Percentiles rank a stretch among this genome's conserved stretches.
Evolutionary conservation across 2,329 filamentous ascomycete genomes (phyloP).

Genomic region (Trichophyton schoenleinii): DNA sequence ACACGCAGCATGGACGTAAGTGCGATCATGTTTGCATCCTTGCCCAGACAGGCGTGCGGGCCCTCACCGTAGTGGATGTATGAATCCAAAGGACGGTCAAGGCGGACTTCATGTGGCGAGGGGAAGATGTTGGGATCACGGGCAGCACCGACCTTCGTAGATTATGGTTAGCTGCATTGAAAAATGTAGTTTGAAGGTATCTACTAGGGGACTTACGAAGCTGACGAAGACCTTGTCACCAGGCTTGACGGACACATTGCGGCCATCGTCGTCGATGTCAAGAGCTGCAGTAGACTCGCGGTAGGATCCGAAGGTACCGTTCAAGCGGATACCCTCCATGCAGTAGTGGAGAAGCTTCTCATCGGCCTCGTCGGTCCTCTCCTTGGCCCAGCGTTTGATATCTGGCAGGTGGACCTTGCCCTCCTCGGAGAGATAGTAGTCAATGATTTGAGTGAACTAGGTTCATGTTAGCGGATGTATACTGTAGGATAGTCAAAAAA

Average conservation of each 20-base stretch:
- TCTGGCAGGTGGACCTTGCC: slow-evolving; percentile 34
- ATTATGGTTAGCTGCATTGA: slow-evolving; percentile 50
- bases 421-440: slow-evolving; percentile 32
- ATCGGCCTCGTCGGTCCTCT: slow-evolving; percentile 23
- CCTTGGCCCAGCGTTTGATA: slow-evolving; percentile 28
- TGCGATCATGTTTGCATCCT: slow-evolving; percentile 31
- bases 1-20: slow-evolving; percentile 34
- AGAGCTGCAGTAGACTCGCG: slow-evolving; percentile 30
- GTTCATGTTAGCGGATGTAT: slow-evolving; percentile 42
- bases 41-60: slow-evolving; percentile 37
- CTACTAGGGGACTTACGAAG: slow-evolving; percentile 43
- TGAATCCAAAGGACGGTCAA: slow-evolving; percentile 29
- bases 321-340: slow-evolving; percentile 18
- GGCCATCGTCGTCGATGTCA: slow-evolving; percentile 26
- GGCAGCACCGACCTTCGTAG: slow-evolving; percentile 18
- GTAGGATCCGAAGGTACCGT: slow-evolving; percentile 47
- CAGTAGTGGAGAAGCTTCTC: slow-evolving; percentile 17
- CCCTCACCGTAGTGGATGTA: slow-evolving; percentile 38
- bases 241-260: slow-evolving; percentile 31
- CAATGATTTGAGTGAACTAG: slow-evolving; percentile 36
- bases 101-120: slow-evolving; percentile 32
- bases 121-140: slow-evolving; percentile 29
- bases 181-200: slow-evolving; percentile 26
- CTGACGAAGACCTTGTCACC: slow-evolving; percentile 40
- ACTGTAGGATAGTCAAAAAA: neutral